phyloP scores from a whole-genome alignment of 495 filamentous ascomycete genomes.

The Penicillium chermesinum region DNA sequence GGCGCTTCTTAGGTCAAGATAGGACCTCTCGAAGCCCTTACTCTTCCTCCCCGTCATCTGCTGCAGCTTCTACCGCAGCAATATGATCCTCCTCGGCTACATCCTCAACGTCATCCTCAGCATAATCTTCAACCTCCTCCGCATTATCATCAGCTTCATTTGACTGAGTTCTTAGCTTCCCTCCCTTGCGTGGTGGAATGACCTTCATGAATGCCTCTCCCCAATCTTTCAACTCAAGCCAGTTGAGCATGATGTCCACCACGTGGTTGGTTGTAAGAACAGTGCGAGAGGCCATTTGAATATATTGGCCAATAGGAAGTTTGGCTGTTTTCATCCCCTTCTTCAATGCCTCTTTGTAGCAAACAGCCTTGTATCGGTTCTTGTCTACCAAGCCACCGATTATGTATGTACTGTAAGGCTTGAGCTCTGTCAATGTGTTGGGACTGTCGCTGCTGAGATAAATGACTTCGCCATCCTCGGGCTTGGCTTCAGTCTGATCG shows the following conservation, averaged over 20 bases:
- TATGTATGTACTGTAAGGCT: conserved; percentile 83
- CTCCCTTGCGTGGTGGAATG: conserved; percentile 80
- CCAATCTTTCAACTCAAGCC: conserved; percentile 87
- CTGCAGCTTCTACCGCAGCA: conserved; percentile 4
- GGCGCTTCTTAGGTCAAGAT: too few relatives aligned
- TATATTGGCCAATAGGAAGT: conserved; percentile 85
- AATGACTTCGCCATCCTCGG: conserved; percentile 57
- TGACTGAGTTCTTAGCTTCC: conserved; percentile 42
- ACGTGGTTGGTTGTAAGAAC: conserved; percentile 94
- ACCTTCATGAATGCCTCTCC: conserved; percentile 79
- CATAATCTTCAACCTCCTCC: conserved; percentile 22
- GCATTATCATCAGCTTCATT: conserved; percentile 23
- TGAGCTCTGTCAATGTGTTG: conserved; percentile 70
- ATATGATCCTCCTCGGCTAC: conserved; percentile 23
- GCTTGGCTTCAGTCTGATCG: conserved; percentile 34
- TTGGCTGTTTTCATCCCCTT: conserved; percentile 79
- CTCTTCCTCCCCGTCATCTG: conserved; percentile 7
- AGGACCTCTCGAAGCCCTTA: not conserved
- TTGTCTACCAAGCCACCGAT: conserved; percentile 93
- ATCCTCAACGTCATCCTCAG: conserved; percentile 29
- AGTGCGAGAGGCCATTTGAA: conserved; percentile 77
- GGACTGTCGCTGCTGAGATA: conserved; percentile 87
- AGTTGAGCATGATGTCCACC: conserved; percentile 89
- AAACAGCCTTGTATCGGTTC: conserved; percentile 91
- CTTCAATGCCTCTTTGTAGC: conserved; percentile 73